phyloP scores from a whole-genome alignment of 306 rosid species.

The Cicer pinnatifidum region DNA sequence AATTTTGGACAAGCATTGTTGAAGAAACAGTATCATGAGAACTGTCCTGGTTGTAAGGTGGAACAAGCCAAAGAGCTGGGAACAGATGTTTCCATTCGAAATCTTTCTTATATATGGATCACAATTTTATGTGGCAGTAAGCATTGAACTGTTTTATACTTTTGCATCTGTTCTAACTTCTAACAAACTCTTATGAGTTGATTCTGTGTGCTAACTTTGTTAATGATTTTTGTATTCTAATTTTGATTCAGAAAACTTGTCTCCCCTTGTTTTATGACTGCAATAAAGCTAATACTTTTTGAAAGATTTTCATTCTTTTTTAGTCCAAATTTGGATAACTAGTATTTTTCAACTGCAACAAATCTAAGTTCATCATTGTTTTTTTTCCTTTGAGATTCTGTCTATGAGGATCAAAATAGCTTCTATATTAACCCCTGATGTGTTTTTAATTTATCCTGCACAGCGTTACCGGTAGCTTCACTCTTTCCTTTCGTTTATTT shows the following conservation, averaged over 20 bases:
- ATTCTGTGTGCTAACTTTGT: too few relatives aligned
- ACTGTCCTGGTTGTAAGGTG: conserved; percentile 77
- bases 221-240: too few relatives aligned
- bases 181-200: too few relatives aligned
- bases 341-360: too few relatives aligned
- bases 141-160: background rate
- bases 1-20: conserved; percentile 44
- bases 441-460: background rate
- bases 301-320: too few relatives aligned
- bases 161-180: too few relatives aligned
- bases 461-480: conserved; percentile 51
- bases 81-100: conserved; percentile 50
- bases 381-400: background rate
- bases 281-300: too few relatives aligned
- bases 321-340: too few relatives aligned
- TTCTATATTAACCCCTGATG: conserved; percentile 2
- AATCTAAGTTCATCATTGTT: background rate
- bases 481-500: conserved; percentile 51
- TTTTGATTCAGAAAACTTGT: too few relatives aligned
- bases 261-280: too few relatives aligned
- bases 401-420: background rate
- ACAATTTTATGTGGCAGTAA: conserved; percentile 58
- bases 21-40: conserved; percentile 56
- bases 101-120: conserved; percentile 53
- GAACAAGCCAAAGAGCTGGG: conserved; percentile 52